Evolutionary conservation across 202 grass and related monocot species (phyloP).

Genomic region (Brachypodium distachyon): DNA sequence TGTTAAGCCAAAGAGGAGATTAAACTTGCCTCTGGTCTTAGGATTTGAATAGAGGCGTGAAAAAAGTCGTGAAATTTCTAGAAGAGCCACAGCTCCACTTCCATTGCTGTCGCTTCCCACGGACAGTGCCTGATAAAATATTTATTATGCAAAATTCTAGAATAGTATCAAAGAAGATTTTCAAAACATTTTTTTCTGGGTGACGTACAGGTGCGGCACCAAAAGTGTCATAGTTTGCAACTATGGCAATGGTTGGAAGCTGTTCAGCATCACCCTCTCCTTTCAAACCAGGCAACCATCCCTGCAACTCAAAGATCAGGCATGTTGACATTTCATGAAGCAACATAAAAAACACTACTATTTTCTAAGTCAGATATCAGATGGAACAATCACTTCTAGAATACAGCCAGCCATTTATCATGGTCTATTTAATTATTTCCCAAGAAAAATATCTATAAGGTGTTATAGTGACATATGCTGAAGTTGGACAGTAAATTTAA

Average conservation of each 20-base stretch:
- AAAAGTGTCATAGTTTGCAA: constrained; percentile 98
- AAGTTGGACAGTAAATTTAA: neutral
- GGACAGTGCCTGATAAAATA: constrained; percentile 65
- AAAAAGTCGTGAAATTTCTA: constrained; percentile 95
- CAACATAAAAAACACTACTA: neutral
- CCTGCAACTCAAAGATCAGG: constrained; percentile 50
- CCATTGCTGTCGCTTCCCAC: constrained; percentile 95
- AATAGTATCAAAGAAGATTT: neutral
- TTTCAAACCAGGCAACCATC: constrained; percentile 88
- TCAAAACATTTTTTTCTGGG: neutral
- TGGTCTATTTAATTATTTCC: neutral
- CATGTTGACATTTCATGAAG: constrained; percentile 5
- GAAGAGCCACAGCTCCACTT: constrained; percentile 84
- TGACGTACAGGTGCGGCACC: constrained; percentile 83
- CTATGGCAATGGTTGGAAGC: constrained; percentile 93
- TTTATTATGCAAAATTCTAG: constrained; percentile 1
- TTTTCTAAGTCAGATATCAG: neutral
- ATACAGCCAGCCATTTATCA: neutral
- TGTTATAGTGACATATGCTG: neutral
- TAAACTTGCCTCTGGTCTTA: constrained; percentile 89
- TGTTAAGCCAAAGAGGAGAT: constrained; percentile 96
- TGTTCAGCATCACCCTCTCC: constrained; percentile 77
- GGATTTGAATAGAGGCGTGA: constrained; percentile 83
- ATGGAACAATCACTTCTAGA: neutral
- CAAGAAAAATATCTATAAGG: neutral